Evolutionary conservation across 129 eudicot genomes (phyloP).

Genomic region (Pseudognaphalium luteoalbum): DNA sequence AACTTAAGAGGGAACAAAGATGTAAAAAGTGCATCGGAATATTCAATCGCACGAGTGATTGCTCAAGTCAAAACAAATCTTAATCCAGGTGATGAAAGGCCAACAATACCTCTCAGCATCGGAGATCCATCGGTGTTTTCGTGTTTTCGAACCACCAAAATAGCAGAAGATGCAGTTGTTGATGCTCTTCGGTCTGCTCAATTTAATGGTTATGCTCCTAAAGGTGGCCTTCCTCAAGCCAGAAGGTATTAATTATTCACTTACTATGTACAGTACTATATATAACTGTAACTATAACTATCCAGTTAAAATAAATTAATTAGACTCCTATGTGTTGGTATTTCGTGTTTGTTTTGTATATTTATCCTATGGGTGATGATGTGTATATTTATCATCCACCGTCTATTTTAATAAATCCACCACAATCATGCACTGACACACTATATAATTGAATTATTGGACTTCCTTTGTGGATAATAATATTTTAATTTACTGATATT

Average conservation of each 20-base stretch:
- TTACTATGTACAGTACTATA: no score
- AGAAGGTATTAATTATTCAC: conserved; percentile 30
- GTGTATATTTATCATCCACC: no score
- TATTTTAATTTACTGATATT: no score
- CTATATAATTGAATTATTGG: no score
- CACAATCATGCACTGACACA: no score
- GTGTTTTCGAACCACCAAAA: conserved; percentile 44
- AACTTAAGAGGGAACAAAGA: conserved; percentile 35
- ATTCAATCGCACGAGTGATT: conserved; percentile 47
- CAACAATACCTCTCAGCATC: conserved; percentile 45
- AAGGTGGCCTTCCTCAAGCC: conserved; percentile 44
- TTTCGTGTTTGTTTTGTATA: no score
- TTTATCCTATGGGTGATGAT: no score
- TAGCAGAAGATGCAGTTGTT: conserved; percentile 54
- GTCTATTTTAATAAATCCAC: no score
- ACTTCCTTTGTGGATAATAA: no score
- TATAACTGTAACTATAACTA: no score
- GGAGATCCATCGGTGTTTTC: conserved; percentile 63
- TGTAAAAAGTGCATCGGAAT: conserved; percentile 28
- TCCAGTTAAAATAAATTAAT: background rate
- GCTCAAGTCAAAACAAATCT: conserved; percentile 35
- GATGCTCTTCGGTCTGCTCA: conserved; percentile 52
- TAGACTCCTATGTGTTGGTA: no score
- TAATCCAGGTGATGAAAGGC: conserved; percentile 34
- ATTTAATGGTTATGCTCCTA: conserved; percentile 54